phyloP scores from a whole-genome alignment of 2,329 filamentous ascomycete species.

The Hypoxylon sp. region DNA sequence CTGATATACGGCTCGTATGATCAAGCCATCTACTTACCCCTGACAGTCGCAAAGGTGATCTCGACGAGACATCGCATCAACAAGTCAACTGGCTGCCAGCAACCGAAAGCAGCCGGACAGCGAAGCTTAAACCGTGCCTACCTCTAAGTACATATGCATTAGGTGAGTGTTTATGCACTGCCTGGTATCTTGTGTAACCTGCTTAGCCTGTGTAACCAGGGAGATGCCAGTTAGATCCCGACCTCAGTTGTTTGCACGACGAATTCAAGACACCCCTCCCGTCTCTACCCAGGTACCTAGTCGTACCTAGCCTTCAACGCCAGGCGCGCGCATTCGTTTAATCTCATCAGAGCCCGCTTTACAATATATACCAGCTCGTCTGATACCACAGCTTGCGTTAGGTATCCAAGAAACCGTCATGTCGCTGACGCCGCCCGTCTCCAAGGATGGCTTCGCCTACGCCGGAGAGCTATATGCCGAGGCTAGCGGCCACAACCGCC shows the following conservation, averaged over 20 bases:
- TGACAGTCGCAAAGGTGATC: background rate
- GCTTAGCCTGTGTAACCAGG: background rate
- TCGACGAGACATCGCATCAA: background rate
- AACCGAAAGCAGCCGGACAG: background rate
- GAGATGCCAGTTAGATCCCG: too few relatives aligned
- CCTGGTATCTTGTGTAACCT: background rate
- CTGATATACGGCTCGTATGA: too few relatives aligned
- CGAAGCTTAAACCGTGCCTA: too few relatives aligned
- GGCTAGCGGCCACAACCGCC: slow-evolving; percentile 52
- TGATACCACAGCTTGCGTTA: too few relatives aligned
- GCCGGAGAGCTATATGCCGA: slow-evolving; percentile 55
- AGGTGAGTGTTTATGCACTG: background rate
- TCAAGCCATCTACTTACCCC: background rate
- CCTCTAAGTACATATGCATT: too few relatives aligned
- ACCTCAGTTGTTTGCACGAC: too few relatives aligned
- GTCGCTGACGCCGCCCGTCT: slow-evolving; percentile 42
- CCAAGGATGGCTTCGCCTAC: slow-evolving; percentile 53
- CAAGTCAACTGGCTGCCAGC: background rate
- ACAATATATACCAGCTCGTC: too few relatives aligned
- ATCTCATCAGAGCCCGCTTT: background rate
- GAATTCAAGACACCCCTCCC: too few relatives aligned
- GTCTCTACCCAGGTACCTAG: too few relatives aligned
- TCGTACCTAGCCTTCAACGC: background rate
- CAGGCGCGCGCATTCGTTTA: background rate
- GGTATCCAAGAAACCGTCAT: slow-evolving; percentile 27